Evolutionary conservation across 2,329 filamentous ascomycete genomes (phyloP).

Genomic region (Endothia cerciana): DNA sequence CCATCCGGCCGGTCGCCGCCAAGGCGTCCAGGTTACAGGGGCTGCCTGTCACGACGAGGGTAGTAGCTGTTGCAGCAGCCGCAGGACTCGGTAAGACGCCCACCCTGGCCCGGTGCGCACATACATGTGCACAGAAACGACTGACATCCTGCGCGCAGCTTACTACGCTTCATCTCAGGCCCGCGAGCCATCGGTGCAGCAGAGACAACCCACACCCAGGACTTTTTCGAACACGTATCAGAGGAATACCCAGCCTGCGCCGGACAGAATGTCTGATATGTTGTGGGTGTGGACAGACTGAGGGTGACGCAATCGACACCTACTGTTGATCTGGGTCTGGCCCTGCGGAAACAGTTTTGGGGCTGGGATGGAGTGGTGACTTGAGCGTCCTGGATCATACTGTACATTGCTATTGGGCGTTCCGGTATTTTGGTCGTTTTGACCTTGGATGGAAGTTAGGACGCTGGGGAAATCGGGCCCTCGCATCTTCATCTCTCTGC

Average conservation of each 20-base stretch:
- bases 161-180: constrained; percentile 23
- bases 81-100: constrained; percentile 24
- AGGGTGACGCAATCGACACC: neutral
- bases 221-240: neutral
- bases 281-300: neutral
- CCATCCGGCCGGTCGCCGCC: constrained; percentile 23
- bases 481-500: constrained; percentile 3
- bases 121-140: neutral
- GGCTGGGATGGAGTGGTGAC: neutral
- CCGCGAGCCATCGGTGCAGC: constrained; percentile 7
- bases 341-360: neutral
- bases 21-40: constrained; percentile 24
- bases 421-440: neutral
- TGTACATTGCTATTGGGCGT: neutral
- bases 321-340: neutral
- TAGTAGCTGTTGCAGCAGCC: constrained; percentile 24
- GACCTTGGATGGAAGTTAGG: neutral
- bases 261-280: neutral
- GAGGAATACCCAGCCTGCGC: neutral
- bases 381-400: neutral
- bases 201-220: neutral
- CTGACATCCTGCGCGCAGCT: constrained; percentile 14
- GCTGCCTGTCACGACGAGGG: constrained; percentile 20
- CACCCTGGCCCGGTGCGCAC: neutral
- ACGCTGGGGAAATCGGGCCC: neutral